Evolutionary conservation across 192 early-diverging fungal species (phyloP).

Genomic region (Gonapodya prolifera): DNA sequence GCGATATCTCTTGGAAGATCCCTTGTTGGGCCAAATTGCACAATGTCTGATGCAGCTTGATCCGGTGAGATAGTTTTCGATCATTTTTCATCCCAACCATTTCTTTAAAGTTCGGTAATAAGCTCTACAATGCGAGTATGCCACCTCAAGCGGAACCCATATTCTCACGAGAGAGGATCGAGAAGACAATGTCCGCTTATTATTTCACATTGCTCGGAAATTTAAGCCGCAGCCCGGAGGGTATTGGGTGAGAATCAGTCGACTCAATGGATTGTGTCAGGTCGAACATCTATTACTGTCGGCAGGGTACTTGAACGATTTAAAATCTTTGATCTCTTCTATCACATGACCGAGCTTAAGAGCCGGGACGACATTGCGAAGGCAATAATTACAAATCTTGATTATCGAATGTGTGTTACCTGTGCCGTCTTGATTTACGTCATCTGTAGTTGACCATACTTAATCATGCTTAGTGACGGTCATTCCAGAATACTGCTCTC

Average conservation of each 20-base stretch:
- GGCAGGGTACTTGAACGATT: constrained; percentile 50
- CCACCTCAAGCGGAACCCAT: constrained; percentile 37
- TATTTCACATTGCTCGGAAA: constrained; percentile 68
- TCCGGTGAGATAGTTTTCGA: constrained; percentile 30
- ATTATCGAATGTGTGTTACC: constrained; percentile 46
- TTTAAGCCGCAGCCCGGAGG: constrained; percentile 47
- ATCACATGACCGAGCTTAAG: constrained; percentile 61
- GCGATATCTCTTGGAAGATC: constrained; percentile 53
- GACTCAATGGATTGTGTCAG: background rate
- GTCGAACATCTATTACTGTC: background rate
- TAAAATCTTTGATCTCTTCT: constrained; percentile 66
- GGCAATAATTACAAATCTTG: constrained; percentile 53
- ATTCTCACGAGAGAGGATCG: constrained; percentile 64
- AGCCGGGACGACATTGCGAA: constrained; percentile 67
- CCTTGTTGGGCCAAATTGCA: constrained; percentile 53
- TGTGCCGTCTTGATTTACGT: background rate
- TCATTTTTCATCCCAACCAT: constrained; percentile 13
- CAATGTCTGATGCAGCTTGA: constrained; percentile 64
- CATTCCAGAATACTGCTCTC: constrained; percentile 67
- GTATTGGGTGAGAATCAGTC: constrained; percentile 30
- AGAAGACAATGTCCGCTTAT: constrained; percentile 51
- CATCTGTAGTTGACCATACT: background rate
- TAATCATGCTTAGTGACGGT: constrained; percentile 57
- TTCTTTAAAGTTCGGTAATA: background rate
- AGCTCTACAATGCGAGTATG: constrained; percentile 1